Evolutionary conservation across 768 basidiomycete species (phyloP), one percentile per base, ranked within the genome.

Genomic region (Lactarius sp.): DNA sequence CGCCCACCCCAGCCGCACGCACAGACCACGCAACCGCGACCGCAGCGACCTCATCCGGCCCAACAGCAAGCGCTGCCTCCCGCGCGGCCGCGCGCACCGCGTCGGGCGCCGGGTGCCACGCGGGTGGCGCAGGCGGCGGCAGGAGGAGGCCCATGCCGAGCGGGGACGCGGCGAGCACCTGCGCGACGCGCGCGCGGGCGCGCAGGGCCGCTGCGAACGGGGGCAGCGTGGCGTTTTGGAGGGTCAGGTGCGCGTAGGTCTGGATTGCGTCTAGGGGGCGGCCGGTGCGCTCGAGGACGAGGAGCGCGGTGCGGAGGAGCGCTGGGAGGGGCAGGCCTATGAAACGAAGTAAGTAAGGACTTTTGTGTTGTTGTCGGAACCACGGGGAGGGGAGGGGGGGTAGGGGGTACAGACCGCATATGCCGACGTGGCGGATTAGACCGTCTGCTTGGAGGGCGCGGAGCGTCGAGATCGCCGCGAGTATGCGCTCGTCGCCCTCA

Each of bases 61-160:
- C 70, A 50, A 68, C 68, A 5, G 63, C 56, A 7, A 70, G 65
- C 14, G 71, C 61, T 0, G 81, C 83, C 9, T 74, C 71, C 20
- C 68, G 62, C 8, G 78, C 79, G 0, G 82, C 84, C 13, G 74
- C 73, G 33, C 70, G 77, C 46, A 91, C 63, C 13, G 70, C 74
- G 14, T 73, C 69, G 20, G 90, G 81, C 6, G 90, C 90, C 16
- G 92, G 90, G 70, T 94, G 91, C 92, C 92, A 94, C 2, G 73
- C 13, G 1, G 88, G 87, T 2, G 81, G 78, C 0, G 71, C 72
- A 3, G 77, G 74, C 13, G 57, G 20, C 0, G 63, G 61, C 0
- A 85, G 84, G 39, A 95, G 79, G 3, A 94, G 81, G 0, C 87
- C 87, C 92, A 94, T 94, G 71, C 83, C 86, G 57, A 95, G 78